Percentiles rank a stretch among this genome's conserved stretches.
These are phyloP conservation scores for Beta corolliflora DNA, from an alignment of 179 eudicot genomes.

Conservation along the genomic window DNA sequence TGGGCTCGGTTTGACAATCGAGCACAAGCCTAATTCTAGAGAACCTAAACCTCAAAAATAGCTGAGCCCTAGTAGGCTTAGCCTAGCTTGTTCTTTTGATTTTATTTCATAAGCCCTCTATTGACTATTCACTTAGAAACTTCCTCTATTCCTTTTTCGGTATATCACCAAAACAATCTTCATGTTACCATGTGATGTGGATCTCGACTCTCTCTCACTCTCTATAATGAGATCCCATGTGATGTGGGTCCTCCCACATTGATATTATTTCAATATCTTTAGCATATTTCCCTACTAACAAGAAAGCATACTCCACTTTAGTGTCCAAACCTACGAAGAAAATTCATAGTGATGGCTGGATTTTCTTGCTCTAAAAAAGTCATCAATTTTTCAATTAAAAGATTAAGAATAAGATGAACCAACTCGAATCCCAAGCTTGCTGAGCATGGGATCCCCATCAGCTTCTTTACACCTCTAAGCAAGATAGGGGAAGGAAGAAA, in stretches of 20 bases:
- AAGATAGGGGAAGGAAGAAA: neutral
- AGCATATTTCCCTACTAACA: no score
- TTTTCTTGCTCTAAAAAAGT: neutral
- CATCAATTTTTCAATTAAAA: neutral
- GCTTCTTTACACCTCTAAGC: neutral
- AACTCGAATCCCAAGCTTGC: neutral
- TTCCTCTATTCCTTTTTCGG: no score
- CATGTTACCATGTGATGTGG: no score
- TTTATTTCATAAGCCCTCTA: neutral
- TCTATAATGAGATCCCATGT: no score
- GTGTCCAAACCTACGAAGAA: no score
- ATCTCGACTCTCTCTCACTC: no score
- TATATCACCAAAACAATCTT: no score
- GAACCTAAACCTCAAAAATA: neutral
- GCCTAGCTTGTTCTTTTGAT: neutral
- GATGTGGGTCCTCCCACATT: no score
- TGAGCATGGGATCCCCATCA: neutral
- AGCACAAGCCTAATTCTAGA: neutral
- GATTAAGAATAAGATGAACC: neutral
- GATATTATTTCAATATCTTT: no score
- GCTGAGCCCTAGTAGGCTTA: neutral
- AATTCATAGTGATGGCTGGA: no score
- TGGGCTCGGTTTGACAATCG: neutral
- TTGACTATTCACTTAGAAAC: neutral
- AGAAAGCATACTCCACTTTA: no score